Evolutionary conservation across 805 yeast genomes (phyloP), one percentile per base, ranked within the genome.

Genomic region (Saccharomycopsis microspora): DNA sequence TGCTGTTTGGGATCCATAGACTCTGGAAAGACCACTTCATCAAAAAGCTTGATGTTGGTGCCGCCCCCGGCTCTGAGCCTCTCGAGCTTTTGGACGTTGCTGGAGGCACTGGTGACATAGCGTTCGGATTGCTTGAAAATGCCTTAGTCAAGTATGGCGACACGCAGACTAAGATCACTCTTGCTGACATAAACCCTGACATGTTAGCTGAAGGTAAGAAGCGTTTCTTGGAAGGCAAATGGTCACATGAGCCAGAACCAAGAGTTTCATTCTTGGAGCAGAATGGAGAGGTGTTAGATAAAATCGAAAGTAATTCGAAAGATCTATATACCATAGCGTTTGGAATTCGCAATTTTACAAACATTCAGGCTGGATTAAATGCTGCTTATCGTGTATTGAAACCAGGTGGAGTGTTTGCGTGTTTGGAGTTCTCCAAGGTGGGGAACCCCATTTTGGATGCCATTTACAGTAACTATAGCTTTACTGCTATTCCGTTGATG

Each of bases 41-140:
- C 58, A 74, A 79, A 56, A 78, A 85, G 56, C 69, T 90, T 48
- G 96, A 90, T 60, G 95, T 96, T 39, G 98, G 98, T 37, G 80
- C 79, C 70, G 76, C 97, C 60, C 89, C 95, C 4, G 93, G 89
- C 42, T 75, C 78, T 9, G 76, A 81, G 56, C 96, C 96, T 3
- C 69, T 90, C 57, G 77, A 80, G 50, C 89, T 90, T 59, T 72
- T 90, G 54, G 98, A 90, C 64, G 97, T 90, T 48, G 98, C 98
- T 33, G 98, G 98, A 51, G 98, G 98, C 29, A 87, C 97, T 7
- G 98, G 97, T 44, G 98, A 90, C 61, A 89, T 90, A 64, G 97
- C 97, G 1, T 87, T 87, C 66, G 93, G 97, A 3, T 74, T 90
- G 54, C 70, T 90, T 52, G 96, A 89, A 58, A 95, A 90, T 64